Evolutionary conservation across 352 stramenopile species (phyloP).

Genomic region (Thalassiosira pacifica): DNA sequence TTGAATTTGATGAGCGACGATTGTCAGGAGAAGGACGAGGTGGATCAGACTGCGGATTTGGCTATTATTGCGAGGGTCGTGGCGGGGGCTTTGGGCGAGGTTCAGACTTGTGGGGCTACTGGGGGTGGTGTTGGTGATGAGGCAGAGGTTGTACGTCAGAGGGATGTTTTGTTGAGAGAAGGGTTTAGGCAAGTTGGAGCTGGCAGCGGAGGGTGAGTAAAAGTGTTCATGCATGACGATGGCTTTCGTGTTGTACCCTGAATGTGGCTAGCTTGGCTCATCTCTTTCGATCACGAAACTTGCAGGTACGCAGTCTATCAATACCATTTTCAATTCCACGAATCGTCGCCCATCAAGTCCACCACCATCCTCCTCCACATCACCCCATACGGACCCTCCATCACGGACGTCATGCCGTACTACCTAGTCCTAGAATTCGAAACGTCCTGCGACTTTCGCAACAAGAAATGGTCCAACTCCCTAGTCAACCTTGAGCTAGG

Average conservation of each 20-base stretch:
- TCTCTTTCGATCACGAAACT: neutral
- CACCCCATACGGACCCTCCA: slow-evolving; percentile 81
- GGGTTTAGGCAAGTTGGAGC: slow-evolving; percentile 72
- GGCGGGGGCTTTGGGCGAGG: slow-evolving; percentile 69
- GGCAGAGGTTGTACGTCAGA: slow-evolving; percentile 35
- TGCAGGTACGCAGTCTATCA: slow-evolving; percentile 65
- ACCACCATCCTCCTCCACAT: slow-evolving; percentile 70
- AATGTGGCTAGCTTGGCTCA: neutral
- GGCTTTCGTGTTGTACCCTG: neutral
- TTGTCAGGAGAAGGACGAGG: slow-evolving; percentile 76
- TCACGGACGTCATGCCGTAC: slow-evolving; percentile 76
- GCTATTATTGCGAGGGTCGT: slow-evolving; percentile 66
- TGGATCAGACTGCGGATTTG: slow-evolving; percentile 70
- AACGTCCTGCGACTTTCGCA: slow-evolving; percentile 44
- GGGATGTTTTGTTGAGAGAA: slow-evolving; percentile 50
- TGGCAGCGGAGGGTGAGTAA: slow-evolving; percentile 69
- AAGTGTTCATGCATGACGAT: neutral
- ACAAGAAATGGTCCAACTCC: slow-evolving; percentile 61
- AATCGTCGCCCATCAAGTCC: slow-evolving; percentile 23
- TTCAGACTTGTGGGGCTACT: slow-evolving; percentile 43
- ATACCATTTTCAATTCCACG: slow-evolving; percentile 33
- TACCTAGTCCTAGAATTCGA: slow-evolving; percentile 80
- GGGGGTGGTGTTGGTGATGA: slow-evolving; percentile 17
- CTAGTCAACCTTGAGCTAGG: slow-evolving; percentile 30
- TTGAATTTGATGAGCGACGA: slow-evolving; percentile 73